A percentile compares a stretch with the other conserved stretches of the same genome.
Conservation (phyloP, 1,284 basidiomycete species). For the Moesziomyces antarcticus region DNA sequence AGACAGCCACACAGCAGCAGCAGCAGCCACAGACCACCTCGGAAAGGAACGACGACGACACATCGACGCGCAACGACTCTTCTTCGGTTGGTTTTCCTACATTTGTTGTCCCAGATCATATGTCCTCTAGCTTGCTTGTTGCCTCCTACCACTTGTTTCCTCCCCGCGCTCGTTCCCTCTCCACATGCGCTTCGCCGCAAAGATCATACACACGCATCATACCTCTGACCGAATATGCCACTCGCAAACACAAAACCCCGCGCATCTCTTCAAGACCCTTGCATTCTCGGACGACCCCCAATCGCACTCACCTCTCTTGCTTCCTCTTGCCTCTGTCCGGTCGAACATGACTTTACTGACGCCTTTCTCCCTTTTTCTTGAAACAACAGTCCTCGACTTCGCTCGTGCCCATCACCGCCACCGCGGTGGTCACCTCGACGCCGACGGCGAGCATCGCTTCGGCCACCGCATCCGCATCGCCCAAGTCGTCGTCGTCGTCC, state of each 20-base stretch:
- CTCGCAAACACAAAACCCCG: neutral
- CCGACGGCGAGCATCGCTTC: conserved; percentile 19
- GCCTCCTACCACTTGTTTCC: conserved; percentile 28
- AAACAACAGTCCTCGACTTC: conserved; percentile 21
- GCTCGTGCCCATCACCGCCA: conserved; percentile 38
- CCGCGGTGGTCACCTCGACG: conserved; percentile 45
- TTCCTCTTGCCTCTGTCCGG: conserved; percentile 2
- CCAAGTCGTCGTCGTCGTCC: conserved; percentile 29
- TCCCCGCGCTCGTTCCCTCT: no score
- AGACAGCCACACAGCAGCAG: conserved; percentile 13
- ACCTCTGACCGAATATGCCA: neutral
- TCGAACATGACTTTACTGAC: conserved; percentile 14
- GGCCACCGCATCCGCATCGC: conserved; percentile 23
- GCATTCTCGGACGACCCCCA: conserved; percentile 7
- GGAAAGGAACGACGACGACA: conserved; percentile 3
- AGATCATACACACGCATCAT: conserved; percentile 11
- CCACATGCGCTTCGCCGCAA: conserved; percentile 26
- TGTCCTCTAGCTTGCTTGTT: conserved; percentile 26
- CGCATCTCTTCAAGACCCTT: conserved; percentile 7
- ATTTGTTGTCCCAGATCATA: conserved; percentile 14
- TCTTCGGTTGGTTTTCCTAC: conserved; percentile 28
- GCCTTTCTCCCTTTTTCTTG: neutral
- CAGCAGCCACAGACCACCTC: neutral
- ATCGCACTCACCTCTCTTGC: conserved; percentile 28
- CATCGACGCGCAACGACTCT: conserved; percentile 1